Percentiles rank a stretch among this genome's conserved stretches.
These are phyloP conservation scores for Xylaria castorea DNA, from an alignment of 495 filamentous ascomycete species.

Conservation along the genomic window DNA sequence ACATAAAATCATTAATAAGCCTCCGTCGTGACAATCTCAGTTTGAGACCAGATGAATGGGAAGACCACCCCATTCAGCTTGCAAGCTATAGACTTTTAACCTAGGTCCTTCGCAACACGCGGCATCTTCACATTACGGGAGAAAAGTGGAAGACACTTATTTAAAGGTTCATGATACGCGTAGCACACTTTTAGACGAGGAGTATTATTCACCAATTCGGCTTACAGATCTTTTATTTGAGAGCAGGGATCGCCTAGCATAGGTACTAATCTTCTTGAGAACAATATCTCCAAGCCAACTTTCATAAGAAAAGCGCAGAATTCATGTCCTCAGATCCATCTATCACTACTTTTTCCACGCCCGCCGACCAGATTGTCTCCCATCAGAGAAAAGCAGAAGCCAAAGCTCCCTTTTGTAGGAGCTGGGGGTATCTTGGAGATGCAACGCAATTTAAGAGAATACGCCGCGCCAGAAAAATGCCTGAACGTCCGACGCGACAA, in stretches of 20 bases:
- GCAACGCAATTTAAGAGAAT: slow-evolving; percentile 1
- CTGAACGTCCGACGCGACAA: background rate
- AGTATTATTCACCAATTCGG: background rate
- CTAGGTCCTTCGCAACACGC: background rate
- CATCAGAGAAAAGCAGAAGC: slow-evolving; percentile 9
- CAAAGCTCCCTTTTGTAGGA: slow-evolving; percentile 13
- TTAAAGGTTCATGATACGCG: background rate
- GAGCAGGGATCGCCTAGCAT: background rate
- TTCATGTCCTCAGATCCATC: slow-evolving; percentile 5
- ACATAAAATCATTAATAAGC: background rate
- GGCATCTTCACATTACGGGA: background rate
- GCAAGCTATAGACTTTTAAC: background rate
- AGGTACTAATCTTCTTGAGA: background rate
- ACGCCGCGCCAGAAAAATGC: background rate
- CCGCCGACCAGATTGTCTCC: background rate
- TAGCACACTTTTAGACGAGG: background rate
- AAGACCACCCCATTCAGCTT: background rate
- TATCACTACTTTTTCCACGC: background rate
- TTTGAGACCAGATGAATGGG: background rate
- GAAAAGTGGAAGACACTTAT: background rate
- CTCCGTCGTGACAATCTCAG: background rate
- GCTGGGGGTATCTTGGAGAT: slow-evolving; percentile 23
- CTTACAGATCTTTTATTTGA: background rate
- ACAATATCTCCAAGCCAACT: background rate
- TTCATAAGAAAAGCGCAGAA: background rate